phyloP scores from a whole-genome alignment of 2,329 filamentous ascomycete species.

The Clonostachys rhizophaga region DNA sequence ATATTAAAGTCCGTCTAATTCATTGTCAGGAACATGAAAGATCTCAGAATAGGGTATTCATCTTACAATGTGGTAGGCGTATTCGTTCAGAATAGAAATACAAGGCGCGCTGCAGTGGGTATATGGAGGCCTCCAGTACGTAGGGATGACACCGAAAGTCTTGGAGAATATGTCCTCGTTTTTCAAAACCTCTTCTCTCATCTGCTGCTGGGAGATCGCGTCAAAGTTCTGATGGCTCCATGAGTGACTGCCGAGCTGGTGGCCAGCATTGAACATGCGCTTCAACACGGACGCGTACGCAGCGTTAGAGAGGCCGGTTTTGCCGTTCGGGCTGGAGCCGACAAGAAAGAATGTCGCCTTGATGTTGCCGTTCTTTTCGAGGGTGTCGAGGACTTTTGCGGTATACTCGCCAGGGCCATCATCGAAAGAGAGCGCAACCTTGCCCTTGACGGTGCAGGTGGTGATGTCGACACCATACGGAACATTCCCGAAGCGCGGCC shows the following conservation, averaged over 20 bases:
- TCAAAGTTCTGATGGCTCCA: constrained; percentile 41
- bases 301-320: constrained; percentile 28
- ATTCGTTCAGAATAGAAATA: constrained; percentile 20
- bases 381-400: constrained; percentile 20
- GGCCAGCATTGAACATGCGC: constrained; percentile 33
- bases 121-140: constrained; percentile 39
- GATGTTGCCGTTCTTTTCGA: constrained; percentile 6
- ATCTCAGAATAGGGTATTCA: not conserved
- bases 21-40: not conserved
- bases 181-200: constrained; percentile 32
- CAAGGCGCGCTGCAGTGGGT: constrained; percentile 35
- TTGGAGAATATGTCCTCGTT: constrained; percentile 37
- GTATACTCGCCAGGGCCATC: constrained; percentile 40
- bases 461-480: not conserved
- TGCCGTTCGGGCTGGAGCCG: constrained; percentile 29
- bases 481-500: not conserved
- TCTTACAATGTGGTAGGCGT: constrained; percentile 48
- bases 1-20: constrained; percentile 39
- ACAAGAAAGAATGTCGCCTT: constrained; percentile 37
- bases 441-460: constrained; percentile 21
- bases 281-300: constrained; percentile 18
- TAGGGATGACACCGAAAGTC: constrained; percentile 32
- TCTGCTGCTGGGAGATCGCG: constrained; percentile 21
- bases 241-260: constrained; percentile 41
- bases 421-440: constrained; percentile 39